These are phyloP conservation scores for Hyphopichia homilentoma DNA, from an alignment of 805 yeast species.

Conservation along the genomic window DNA sequence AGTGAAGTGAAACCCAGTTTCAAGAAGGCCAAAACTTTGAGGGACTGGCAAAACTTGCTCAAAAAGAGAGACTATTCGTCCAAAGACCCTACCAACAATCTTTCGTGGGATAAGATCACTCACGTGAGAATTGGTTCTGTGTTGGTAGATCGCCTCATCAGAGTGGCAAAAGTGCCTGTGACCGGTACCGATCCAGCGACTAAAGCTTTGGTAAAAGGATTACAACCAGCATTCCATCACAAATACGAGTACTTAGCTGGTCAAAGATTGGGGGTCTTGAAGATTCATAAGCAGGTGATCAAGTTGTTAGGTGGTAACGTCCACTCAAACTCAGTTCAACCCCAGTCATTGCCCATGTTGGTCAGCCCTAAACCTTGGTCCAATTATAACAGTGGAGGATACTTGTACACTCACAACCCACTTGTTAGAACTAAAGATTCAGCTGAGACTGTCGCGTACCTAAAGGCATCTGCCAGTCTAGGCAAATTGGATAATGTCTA, in stretches of 20 bases:
- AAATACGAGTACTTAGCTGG: constrained; percentile 81
- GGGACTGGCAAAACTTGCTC: constrained; percentile 44
- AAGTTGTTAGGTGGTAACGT: constrained; percentile 65
- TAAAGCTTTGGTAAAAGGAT: constrained; percentile 58
- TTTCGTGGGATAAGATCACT: constrained; percentile 9
- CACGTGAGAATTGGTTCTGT: constrained; percentile 76
- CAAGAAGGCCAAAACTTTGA: constrained; percentile 41
- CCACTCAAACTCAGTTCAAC: constrained; percentile 63
- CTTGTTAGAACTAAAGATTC: constrained; percentile 78
- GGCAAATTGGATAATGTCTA: constrained; percentile 64
- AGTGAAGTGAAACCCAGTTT: constrained; percentile 51
- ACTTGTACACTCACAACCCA: constrained; percentile 56
- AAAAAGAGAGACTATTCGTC: constrained; percentile 13
- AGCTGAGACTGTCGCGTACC: constrained; percentile 85
- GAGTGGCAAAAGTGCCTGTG: constrained; percentile 80
- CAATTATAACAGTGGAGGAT: constrained; percentile 80
- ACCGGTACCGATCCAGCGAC: constrained; percentile 79
- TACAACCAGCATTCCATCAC: constrained; percentile 89
- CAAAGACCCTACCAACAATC: constrained; percentile 11
- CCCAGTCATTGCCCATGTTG: constrained; percentile 91
- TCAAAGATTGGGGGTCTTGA: constrained; percentile 74
- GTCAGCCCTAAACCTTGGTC: constrained; percentile 90
- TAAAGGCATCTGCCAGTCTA: constrained; percentile 76
- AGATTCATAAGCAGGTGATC: constrained; percentile 66
- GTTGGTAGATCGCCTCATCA: constrained; percentile 67